Evolutionary conservation across 1,139 yeast genomes (phyloP).

Genomic region (Sugiyamaella castrensis): DNA sequence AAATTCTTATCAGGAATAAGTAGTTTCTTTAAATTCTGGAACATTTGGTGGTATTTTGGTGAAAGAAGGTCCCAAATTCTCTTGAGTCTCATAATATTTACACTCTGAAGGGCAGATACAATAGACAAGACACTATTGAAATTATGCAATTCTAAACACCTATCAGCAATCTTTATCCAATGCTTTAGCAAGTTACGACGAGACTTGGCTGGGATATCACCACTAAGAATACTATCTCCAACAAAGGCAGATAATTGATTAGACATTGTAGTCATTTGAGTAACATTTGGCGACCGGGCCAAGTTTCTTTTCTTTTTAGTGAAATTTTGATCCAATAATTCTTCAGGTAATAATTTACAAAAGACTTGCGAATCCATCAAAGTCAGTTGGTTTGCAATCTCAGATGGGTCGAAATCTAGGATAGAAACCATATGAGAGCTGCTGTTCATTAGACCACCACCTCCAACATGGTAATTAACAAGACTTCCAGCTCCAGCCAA

Average conservation of each 20-base stretch:
- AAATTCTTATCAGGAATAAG: conserved; percentile 85
- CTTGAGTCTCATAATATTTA: conserved; percentile 66
- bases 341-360: conserved; percentile 64
- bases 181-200: conserved; percentile 62
- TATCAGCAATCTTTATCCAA: conserved; percentile 82
- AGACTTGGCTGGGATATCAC: conserved; percentile 42
- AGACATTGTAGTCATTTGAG: conserved; percentile 66
- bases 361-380: conserved; percentile 73
- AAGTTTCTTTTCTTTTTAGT: conserved; percentile 59
- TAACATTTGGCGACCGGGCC: conserved; percentile 68
- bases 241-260: conserved; percentile 81
- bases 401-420: conserved; percentile 71
- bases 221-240: conserved; percentile 58
- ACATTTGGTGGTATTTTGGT: conserved; percentile 61
- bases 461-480: conserved; percentile 7
- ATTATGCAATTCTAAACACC: conserved; percentile 76
- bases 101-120: conserved; percentile 79
- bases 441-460: conserved; percentile 1
- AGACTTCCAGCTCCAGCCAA: conserved; percentile 13
- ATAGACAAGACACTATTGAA: conserved; percentile 89
- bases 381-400: conserved; percentile 81
- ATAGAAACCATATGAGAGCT: conserved; percentile 7
- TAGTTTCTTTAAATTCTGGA: conserved; percentile 64
- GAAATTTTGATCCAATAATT: conserved; percentile 71
- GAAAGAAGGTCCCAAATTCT: conserved; percentile 65